Evolutionary conservation across 257 asterid species (phyloP), one percentile per base, ranked within the genome.

Genomic region (Osmanthus fragrans): DNA sequence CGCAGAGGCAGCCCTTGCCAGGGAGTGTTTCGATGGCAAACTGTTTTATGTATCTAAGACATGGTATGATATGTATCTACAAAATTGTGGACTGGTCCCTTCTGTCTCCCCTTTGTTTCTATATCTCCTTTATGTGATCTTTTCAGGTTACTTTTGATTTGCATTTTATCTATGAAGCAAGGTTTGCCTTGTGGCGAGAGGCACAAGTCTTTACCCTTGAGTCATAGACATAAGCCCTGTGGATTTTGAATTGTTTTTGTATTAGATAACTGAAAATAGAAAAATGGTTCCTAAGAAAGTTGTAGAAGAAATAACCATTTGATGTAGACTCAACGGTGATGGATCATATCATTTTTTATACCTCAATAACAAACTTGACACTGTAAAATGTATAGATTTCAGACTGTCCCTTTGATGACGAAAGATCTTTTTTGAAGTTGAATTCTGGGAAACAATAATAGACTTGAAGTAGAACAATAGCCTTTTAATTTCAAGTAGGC

Each of bases 1-100:
- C 75, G 99, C 98, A 15, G 99, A 93, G 88, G 92, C 92, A 70
- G 97, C 97, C 79, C 92, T 95, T 83, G 81, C 92, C n/a, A 94
- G 97, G 81, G 82, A 88, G 77, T 85, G 84, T 79, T 80, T 79
- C 58, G 90, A 89, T 80, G 96, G 93, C 68, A 85, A 82, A 64
- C 67, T 82, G 80, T 95, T 83, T 87, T 93, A 85, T 82, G 81
- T 95, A 77, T 95, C 99, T 36, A 95, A 86, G 88, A 76, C 97
- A 42, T 95, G 99, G 99, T 95, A 89, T 79, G 86, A 16, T 42
- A 66, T 73, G 21, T 37, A 39, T 71, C 80, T 51, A 27, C 5
- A 49, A n/a, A 21, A 23, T 13, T n/a, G 37, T 80, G 27, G 69
- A 49, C 60, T 75, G n/a, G 21, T 67, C 72, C 69, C 36, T 63